Base-by-base conservation (phyloP, 1,284 basidiomycete species). In the Schizophyllum amplum region DNA sequence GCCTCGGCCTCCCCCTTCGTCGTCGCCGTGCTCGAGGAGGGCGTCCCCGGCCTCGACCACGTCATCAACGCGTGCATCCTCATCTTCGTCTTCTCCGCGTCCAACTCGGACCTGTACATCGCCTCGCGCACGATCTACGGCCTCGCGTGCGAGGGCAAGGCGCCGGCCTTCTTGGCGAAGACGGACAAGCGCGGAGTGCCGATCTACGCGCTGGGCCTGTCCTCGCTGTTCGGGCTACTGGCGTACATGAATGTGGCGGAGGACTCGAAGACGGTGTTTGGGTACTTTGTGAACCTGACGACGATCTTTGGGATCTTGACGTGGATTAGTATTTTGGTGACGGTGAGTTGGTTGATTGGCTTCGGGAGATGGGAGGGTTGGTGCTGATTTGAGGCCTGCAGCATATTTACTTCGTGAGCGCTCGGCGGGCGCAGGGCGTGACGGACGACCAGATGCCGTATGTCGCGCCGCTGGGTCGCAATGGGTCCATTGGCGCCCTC, bases 1-100 rank as follows among this genome's bases (percentile, higher is more conserved):
- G 86, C 81, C 55, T 86, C 87, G 9, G 84, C 87, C 0, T 86
- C 86, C 5, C 83, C 88, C 20, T 94, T 88, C 70, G 92, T 94
- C 59, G 90, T 94, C 63, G 92, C 90, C 22, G 86, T 94, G 61
- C 75, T 74, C 53, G 80, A 79, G 57, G 88, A 92, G 1, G 88
- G 90, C 9, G 84, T 94, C 71, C 83, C 80, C 70, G 72, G 77
- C 78, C 58, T 23, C 20, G 24, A 50, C 13, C 60, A 52, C 27
- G 73, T 81, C 25, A 75, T 79, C 51, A 79, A 80, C 64, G 86
- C 83, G n/a, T 80, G 77, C 24, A 85, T 93, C 61, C 72, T 92
- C 49, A 76, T 87, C 56, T 87, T 87, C 63, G 87, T 89, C 7
- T 79, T 86, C 69, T 87, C 84, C 47, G 87, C 87, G 2, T 84